Evolutionary conservation across 441 rosid genomes (phyloP).

Genomic region (Hura crepitans): DNA sequence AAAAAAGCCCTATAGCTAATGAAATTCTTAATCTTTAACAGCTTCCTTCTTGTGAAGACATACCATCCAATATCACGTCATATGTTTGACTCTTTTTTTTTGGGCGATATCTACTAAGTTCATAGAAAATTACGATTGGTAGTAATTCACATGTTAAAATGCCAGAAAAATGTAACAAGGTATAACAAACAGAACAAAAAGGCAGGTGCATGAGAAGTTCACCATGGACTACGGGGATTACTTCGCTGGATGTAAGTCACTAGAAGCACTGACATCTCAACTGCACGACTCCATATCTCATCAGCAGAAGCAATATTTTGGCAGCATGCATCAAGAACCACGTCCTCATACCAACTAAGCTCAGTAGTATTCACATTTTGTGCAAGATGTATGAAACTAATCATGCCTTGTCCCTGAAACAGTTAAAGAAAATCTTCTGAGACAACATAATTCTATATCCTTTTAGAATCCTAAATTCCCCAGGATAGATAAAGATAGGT

Average conservation of each 20-base stretch:
- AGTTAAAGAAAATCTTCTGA: slow-evolving; percentile 21
- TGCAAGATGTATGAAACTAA: slow-evolving; percentile 54
- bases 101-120: neutral
- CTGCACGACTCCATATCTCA: slow-evolving; percentile 69
- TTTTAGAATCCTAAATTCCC: neutral
- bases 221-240: slow-evolving; percentile 82
- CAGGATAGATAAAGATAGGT: neutral
- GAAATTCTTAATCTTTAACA: neutral
- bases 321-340: slow-evolving; percentile 84
- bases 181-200: neutral
- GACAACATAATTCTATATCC: neutral
- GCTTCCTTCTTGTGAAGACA: neutral
- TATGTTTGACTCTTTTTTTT: neutral
- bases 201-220: slow-evolving; percentile 15
- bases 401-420: slow-evolving; percentile 83
- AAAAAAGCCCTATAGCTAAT: neutral
- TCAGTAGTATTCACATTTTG: slow-evolving; percentile 59
- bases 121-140: neutral
- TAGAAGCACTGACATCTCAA: slow-evolving; percentile 76
- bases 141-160: neutral
- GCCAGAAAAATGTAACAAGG: neutral
- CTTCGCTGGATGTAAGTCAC: slow-evolving; percentile 43
- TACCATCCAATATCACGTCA: neutral
- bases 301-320: slow-evolving; percentile 73
- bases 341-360: slow-evolving; percentile 58